Percentiles rank a stretch among this genome's conserved stretches.
phyloP scores from a whole-genome alignment of 768 basidiomycete genomes.

The Boletus sp. region DNA sequence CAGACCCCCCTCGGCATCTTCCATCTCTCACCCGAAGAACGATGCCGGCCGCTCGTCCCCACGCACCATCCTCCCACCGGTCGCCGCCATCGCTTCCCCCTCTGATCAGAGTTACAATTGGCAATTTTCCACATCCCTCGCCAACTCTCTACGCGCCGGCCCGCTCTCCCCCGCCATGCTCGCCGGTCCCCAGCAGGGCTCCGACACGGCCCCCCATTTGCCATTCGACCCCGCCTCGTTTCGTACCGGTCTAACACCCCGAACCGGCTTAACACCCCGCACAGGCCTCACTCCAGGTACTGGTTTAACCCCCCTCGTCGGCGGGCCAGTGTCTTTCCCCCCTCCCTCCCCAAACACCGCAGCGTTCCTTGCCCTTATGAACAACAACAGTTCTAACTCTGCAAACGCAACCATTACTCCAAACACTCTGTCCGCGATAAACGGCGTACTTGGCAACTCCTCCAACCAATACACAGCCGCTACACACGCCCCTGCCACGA shows the following conservation, averaged over 20 bases:
- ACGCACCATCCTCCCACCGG: conserved; percentile 80
- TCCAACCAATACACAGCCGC: conserved; percentile 27
- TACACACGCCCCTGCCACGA: conserved; percentile 34
- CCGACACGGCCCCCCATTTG: conserved; percentile 35
- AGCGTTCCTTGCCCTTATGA: conserved; percentile 91
- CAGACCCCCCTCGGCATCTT: conserved; percentile 34
- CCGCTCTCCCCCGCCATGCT: conserved; percentile 97
- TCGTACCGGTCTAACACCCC: conserved; percentile 84
- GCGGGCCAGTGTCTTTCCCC: conserved; percentile 74
- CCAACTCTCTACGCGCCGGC: conserved; percentile 84
- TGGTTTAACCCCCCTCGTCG: conserved; percentile 79
- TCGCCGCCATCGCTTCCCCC: conserved; percentile 70
- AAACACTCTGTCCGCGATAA: conserved; percentile 59
- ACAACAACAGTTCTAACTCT: conserved; percentile 42
- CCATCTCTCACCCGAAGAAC: conserved; percentile 31
- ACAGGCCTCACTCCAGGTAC: conserved; percentile 76
- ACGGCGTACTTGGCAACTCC: conserved; percentile 61
- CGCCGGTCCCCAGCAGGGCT: conserved; percentile 69
- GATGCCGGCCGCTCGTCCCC: conserved; percentile 37
- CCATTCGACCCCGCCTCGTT: conserved; percentile 71
- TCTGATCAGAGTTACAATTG: conserved; percentile 51
- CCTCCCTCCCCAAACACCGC: conserved; percentile 86
- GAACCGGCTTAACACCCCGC: conserved; percentile 83
- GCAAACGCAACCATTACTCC: conserved; percentile 55
- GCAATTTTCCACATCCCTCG: conserved; percentile 59